These are phyloP conservation scores for Afroboletus lepidellus DNA, from an alignment of 1,284 basidiomycete genomes.

Conservation along the genomic window DNA sequence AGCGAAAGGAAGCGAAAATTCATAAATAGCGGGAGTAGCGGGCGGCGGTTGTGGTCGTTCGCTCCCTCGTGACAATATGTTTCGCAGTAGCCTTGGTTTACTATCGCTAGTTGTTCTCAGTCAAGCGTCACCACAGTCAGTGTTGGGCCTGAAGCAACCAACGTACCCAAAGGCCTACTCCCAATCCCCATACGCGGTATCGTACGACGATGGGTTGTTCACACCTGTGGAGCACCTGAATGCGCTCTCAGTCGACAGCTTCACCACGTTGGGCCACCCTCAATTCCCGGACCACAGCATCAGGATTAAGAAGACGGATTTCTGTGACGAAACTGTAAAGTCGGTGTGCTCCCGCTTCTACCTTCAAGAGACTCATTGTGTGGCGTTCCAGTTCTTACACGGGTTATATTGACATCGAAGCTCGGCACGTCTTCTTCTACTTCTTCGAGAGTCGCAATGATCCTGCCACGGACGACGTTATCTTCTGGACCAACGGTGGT, in stretches of 20 bases:
- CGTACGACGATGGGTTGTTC: slow-evolving; percentile 30
- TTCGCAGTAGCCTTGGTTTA: slow-evolving; percentile 11
- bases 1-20: no score
- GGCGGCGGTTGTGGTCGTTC: neutral
- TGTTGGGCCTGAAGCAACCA: slow-evolving; percentile 9
- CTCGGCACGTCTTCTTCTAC: slow-evolving; percentile 55
- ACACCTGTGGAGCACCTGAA: slow-evolving; percentile 34
- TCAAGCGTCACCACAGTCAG: slow-evolving; percentile 18
- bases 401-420: neutral
- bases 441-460: slow-evolving; percentile 51
- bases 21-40: slow-evolving; percentile 7
- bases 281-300: slow-evolving; percentile 52
- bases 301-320: slow-evolving; percentile 47
- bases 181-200: slow-evolving; percentile 3
- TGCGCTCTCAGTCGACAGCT: slow-evolving; percentile 42
- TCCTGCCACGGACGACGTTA: slow-evolving; percentile 46
- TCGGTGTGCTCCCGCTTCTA: slow-evolving; percentile 31
- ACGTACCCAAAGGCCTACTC: neutral
- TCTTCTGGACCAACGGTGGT: slow-evolving; percentile 63
- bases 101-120: slow-evolving; percentile 20
- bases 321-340: slow-evolving; percentile 32
- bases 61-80: slow-evolving; percentile 5
- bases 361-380: slow-evolving; percentile 39
- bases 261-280: slow-evolving; percentile 51
- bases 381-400: neutral